Evolutionary conservation across 805 yeast genomes (phyloP).

Genomic region (Barnettozyma californica): DNA sequence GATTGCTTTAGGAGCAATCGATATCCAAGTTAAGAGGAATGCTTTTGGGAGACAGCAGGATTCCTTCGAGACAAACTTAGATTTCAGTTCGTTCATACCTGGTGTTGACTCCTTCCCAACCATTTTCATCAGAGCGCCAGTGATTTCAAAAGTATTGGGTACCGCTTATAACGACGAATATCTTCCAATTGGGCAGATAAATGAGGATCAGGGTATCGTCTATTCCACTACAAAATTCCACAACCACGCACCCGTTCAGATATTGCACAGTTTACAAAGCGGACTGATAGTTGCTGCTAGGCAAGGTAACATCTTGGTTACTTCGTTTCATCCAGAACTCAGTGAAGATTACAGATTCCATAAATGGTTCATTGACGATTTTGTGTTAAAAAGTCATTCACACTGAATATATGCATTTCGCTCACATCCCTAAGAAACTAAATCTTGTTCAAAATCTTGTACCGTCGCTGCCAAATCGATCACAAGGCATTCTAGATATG

Average conservation of each 20-base stretch:
- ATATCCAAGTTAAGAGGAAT: neutral
- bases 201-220: neutral
- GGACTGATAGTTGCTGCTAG: neutral
- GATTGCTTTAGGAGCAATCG: neutral
- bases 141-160: neutral
- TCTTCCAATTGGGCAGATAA: neutral
- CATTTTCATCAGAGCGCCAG: neutral
- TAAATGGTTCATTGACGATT: neutral
- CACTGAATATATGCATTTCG: neutral
- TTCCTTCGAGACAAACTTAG: neutral
- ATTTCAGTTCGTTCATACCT: neutral
- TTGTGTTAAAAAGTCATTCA: neutral
- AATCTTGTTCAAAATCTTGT: neutral
- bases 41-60: neutral
- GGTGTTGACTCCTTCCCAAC: neutral
- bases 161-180: neutral
- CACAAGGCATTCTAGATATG: no score
- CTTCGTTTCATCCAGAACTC: neutral
- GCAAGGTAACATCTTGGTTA: neutral
- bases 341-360: neutral
- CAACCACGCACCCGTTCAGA: neutral
- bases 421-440: neutral
- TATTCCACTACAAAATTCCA: neutral
- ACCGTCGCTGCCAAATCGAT: no score
- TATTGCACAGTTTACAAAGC: neutral